Evolutionary conservation across 176 grass and related monocot species (phyloP).

Genomic region (Musa beccarii): DNA sequence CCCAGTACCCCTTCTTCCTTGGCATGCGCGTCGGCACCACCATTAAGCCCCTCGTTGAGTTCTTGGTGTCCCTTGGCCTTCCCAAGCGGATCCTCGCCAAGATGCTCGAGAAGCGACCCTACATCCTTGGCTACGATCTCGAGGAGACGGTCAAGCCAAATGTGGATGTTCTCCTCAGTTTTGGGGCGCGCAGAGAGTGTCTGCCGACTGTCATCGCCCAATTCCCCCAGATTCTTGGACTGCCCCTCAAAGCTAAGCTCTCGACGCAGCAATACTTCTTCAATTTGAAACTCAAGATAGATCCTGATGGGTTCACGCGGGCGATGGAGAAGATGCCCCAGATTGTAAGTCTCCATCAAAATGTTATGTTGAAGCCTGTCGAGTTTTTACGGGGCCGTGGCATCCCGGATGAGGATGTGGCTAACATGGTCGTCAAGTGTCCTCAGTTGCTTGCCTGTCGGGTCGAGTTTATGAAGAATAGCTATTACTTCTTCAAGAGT

Average conservation of each 20-base stretch:
- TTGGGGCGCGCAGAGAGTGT: conserved; percentile 50
- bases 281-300: conserved; percentile 72
- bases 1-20: conserved; percentile 82
- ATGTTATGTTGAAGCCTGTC: conserved; percentile 55
- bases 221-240: conserved; percentile 55
- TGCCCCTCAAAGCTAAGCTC: conserved; percentile 82
- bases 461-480: conserved; percentile 85
- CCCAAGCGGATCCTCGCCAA: conserved; percentile 65
- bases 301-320: conserved; percentile 62
- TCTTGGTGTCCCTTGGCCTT: conserved; percentile 56
- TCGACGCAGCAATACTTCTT: conserved; percentile 83
- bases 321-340: conserved; percentile 77
- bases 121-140: conserved; percentile 80
- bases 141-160: conserved; percentile 82
- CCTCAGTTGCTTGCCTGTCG: conserved; percentile 55
- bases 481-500: conserved; percentile 82
- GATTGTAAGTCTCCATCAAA: conserved; percentile 77
- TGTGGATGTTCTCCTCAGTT: conserved; percentile 54
- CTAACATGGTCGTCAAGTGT: conserved; percentile 60
- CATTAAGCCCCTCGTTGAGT: conserved; percentile 87
- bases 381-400: conserved; percentile 67
- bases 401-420: conserved; percentile 57
- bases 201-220: conserved; percentile 67
- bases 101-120: conserved; percentile 83
- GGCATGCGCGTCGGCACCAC: conserved; percentile 81